phyloP scores from a whole-genome alignment of 2,329 filamentous ascomycete genomes.

The Phialemoniopsis sp. region DNA sequence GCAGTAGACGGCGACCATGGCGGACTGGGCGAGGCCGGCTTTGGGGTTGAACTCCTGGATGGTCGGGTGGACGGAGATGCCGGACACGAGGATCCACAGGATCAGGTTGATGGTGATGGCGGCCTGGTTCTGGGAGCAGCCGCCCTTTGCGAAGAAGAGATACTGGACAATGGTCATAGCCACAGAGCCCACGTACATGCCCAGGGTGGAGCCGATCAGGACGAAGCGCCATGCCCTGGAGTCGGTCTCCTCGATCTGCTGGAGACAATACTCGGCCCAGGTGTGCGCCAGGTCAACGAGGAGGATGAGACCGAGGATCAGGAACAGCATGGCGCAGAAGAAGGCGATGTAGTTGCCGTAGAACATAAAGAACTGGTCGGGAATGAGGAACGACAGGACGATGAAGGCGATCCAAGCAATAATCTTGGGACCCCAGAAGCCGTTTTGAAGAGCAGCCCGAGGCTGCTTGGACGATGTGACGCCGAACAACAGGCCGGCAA shows the following conservation, averaged over 20 bases:
- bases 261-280: slow-evolving; percentile 94
- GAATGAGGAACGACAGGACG: slow-evolving; percentile 91
- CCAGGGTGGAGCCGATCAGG: slow-evolving; percentile 84
- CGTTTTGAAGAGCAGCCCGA: slow-evolving; percentile 87
- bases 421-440: slow-evolving; percentile 98
- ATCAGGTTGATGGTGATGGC: slow-evolving; percentile 93
- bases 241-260: slow-evolving; percentile 87
- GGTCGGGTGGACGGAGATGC: slow-evolving; percentile 82
- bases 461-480: slow-evolving; percentile 84
- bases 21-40: slow-evolving; percentile 92
- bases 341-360: slow-evolving; percentile 96
- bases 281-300: slow-evolving; percentile 93
- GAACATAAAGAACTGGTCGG: slow-evolving; percentile 88
- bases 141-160: slow-evolving; percentile 80
- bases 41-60: slow-evolving; percentile 91
- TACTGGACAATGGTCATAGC: slow-evolving; percentile 97
- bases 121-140: slow-evolving; percentile 93
- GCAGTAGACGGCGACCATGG: slow-evolving; percentile 97
- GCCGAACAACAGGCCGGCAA: slow-evolving; percentile 80
- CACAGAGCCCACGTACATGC: slow-evolving; percentile 88
- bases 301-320: slow-evolving; percentile 86
- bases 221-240: slow-evolving; percentile 80
- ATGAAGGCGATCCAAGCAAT: slow-evolving; percentile 84
- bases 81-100: slow-evolving; percentile 74
- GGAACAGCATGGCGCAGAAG: slow-evolving; percentile 84